Base-by-base conservation (phyloP, 2,329 filamentous ascomycete species). In the Aspergillus tanneri region DNA sequence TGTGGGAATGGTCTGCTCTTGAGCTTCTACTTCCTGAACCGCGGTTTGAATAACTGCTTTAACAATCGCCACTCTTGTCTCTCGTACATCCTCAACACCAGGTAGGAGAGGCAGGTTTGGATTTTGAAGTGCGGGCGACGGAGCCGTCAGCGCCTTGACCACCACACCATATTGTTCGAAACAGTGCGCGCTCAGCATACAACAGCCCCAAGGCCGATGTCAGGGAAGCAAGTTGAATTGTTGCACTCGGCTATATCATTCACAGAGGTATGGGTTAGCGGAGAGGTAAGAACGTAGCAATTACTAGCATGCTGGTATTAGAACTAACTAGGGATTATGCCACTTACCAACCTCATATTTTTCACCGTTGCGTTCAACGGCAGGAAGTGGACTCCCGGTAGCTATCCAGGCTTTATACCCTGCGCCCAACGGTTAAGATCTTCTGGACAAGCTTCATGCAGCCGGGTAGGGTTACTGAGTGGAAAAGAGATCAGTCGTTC, bases 191-290 rank as follows among this genome's bases (percentile, higher is more conserved):
- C 77, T 11, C 88, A 83, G 21, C 78, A 84, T 1, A 95, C 79
- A 0, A 96, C 81, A 6, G 81, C 81, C 9, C 89, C 90, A 1
- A 95, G 83, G 0, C 89, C 90, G 49, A 95, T 92, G 0, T 89
- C 89, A 0, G 90, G 90, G 67, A 95, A 95, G 12, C 86, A 86
- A 25, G 88, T 87, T 1, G 84, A 87, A 71, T 95, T 95, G 72
- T 95, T 95, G 72, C 90, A 95, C 68, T 95, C 90, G 19, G 88
- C 88, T 62, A 79, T 64, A 22, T 36, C 59, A 34, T 62, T 51
- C 19, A 37, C n/a, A 25, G 10, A 40, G 11, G 27, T 10, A 10
- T 49, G 79, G 72, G 52, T 69, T 66, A 49, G 38, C 22, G n/a
- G 28, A 25, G 14, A n/a, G 23, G 16, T 19, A 22, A 12, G 34